A percentile compares a stretch with the other conserved stretches of the same genome.
Conservation (phyloP, 495 filamentous ascomycete genomes). For the Daldinia caldariorum region DNA sequence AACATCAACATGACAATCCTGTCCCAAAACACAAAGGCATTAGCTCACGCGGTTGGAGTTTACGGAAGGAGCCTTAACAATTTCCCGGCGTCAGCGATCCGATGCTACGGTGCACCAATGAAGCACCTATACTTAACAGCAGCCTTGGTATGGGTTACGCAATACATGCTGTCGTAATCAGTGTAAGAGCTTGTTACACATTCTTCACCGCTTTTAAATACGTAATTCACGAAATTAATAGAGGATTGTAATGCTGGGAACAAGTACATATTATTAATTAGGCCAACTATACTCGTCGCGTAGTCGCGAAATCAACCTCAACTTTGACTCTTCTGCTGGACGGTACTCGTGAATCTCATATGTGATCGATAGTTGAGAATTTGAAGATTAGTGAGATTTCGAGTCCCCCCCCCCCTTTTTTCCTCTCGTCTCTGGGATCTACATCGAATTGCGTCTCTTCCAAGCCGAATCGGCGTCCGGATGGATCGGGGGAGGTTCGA, state of each 20-base stretch:
- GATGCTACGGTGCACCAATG: background rate
- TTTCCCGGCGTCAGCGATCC: conserved; percentile 6
- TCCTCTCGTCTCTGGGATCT: background rate
- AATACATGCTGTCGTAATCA: conserved; percentile 5
- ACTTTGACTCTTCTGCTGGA: conserved; percentile 5
- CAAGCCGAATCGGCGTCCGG: conserved; percentile 55
- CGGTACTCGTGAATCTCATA: background rate
- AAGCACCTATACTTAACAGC: background rate
- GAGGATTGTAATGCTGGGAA: conserved; percentile 3
- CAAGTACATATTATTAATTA: conserved; percentile 29
- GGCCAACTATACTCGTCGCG: conserved; percentile 17
- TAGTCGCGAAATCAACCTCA: conserved; percentile 15
- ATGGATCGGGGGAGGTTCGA: conserved; percentile 69
- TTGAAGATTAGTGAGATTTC: background rate
- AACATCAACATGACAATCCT: conserved; percentile 36
- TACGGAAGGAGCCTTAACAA: conserved; percentile 25
- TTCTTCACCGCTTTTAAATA: background rate
- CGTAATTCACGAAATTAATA: conserved; percentile 1
- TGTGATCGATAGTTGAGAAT: background rate
- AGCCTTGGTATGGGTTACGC: conserved; percentile 4
- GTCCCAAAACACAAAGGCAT: conserved; percentile 34
- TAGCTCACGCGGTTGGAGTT: conserved; percentile 32
- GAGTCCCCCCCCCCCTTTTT: background rate
- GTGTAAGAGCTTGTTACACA: background rate
- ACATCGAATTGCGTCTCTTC: conserved; percentile 45